Base-by-base conservation (phyloP, 768 basidiomycete genomes). In the Xerocomellus amylosporus region DNA sequence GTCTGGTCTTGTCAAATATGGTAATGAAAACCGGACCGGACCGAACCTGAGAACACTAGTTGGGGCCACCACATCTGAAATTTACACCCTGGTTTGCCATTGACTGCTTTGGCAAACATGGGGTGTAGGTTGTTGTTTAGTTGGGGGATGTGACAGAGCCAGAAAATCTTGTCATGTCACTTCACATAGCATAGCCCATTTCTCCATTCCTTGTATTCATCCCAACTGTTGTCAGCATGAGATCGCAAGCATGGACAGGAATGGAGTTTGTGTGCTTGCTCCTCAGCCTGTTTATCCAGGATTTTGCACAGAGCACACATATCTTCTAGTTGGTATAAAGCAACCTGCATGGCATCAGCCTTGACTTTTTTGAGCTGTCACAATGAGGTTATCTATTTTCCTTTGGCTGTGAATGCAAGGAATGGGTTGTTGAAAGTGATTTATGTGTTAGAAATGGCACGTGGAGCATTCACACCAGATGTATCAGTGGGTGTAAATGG, bases 131-230 rank as follows among this genome's bases (percentile, higher is more conserved):
- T 26, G 17, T 53, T 48, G 0, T 31, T 42, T 5, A 51, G 24
- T 7, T 52, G 46, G 13, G 58, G 48, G 0, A 60, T 28, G 1
- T 60, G 48, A 22, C 58, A 58, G 5, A 28, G 26, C 17, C 34
- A 60, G 28, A 51, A 60, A 0, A 60, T 58, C 28, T 46, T 50
- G 19, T 37, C 15, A 34, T 60, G 56, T 2, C 45, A 20, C 5
- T 26, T 30, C 26, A 24, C 30, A 10, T 60, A 60, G 4, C 1
- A 0, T 3, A 59, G 41, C 10, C 8, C 2, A 15, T 37, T n/a
- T 33, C 51, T 53, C 55, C 55, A 59, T 10, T 40, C 4, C 37
- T 19, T 46, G 38, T 58, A 59, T 5, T 7, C 5, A 0, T 19
- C 34, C 38, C 40, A 52, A n/a, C 20, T 36, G 19, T 22, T 24